These are phyloP conservation scores for Oldenlandia corymbosa DNA, from an alignment of 257 asterid genomes.

Conservation along the genomic window DNA sequence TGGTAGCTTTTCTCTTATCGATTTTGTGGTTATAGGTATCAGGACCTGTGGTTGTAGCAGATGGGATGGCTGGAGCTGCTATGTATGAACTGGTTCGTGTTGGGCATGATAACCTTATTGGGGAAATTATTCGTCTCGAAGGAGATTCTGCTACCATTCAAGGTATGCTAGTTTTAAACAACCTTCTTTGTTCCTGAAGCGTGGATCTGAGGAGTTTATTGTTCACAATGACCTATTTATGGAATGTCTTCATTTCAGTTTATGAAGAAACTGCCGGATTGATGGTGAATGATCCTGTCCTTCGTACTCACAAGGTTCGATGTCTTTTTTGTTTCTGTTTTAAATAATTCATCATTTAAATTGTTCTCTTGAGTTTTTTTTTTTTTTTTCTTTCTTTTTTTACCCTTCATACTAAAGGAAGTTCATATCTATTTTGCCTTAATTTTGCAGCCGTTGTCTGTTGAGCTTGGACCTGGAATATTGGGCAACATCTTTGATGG, in stretches of 20 bases:
- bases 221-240: too few relatives aligned
- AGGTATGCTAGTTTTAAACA: constrained; percentile 37
- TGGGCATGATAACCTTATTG: constrained; percentile 94
- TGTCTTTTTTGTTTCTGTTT: not conserved
- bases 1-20: too few relatives aligned
- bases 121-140: constrained; percentile 94
- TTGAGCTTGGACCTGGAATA: constrained; percentile 96
- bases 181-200: constrained; percentile 1
- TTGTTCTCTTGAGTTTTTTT: not conserved
- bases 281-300: constrained; percentile 93
- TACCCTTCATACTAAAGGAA: too few relatives aligned
- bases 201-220: too few relatives aligned
- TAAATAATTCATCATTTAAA: too few relatives aligned
- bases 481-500: constrained; percentile 95
- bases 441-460: constrained; percentile 77
- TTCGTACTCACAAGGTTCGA: constrained; percentile 90
- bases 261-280: constrained; percentile 98
- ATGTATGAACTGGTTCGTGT: constrained; percentile 99
- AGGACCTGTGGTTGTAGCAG: constrained; percentile 98
- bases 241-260: constrained; percentile 48
- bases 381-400: not conserved
- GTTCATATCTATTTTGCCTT: constrained; percentile 1
- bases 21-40: too few relatives aligned
- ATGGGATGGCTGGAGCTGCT: constrained; percentile 99
- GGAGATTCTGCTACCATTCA: constrained; percentile 99